These are phyloP conservation scores for Ormosia semicastrata DNA, from an alignment of 306 rosid species.

Conservation along the genomic window DNA sequence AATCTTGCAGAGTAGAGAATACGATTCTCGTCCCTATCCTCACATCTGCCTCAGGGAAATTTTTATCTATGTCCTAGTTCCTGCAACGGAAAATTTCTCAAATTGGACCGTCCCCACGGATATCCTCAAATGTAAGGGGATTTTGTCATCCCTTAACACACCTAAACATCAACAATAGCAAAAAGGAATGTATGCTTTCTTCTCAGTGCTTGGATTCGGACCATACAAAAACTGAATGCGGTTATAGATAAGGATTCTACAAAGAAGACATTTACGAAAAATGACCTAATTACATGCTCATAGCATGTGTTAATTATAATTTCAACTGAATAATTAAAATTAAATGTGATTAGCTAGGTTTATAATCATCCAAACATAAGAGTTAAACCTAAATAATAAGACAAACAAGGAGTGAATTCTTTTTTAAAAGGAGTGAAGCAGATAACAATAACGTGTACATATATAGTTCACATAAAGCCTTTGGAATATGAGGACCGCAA, in stretches of 20 bases:
- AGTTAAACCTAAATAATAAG: neutral
- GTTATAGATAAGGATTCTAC: constrained; percentile 22
- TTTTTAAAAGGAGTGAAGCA: neutral
- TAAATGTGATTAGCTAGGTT: neutral
- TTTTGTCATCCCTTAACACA: neutral
- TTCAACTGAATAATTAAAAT: constrained; percentile 2
- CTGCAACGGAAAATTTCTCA: no score
- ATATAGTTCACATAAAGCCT: neutral
- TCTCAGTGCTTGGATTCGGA: constrained; percentile 12
- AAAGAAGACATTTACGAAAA: neutral
- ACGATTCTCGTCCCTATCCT: no score
- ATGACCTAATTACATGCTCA: neutral
- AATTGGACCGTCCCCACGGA: no score
- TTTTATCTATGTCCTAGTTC: no score
- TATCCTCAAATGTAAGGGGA: no score
- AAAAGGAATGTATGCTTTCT: constrained; percentile 27
- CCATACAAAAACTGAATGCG: constrained; percentile 17
- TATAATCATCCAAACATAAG: neutral
- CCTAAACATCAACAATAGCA: constrained; percentile 8
- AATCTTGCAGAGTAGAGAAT: no score
- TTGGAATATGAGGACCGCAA: neutral
- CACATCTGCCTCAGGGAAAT: no score
- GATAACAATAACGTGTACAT: neutral
- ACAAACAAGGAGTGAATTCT: neutral
- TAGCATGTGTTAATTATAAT: neutral